These are phyloP conservation scores for Datisca glomerata DNA, from an alignment of 306 rosid species.

Conservation along the genomic window DNA sequence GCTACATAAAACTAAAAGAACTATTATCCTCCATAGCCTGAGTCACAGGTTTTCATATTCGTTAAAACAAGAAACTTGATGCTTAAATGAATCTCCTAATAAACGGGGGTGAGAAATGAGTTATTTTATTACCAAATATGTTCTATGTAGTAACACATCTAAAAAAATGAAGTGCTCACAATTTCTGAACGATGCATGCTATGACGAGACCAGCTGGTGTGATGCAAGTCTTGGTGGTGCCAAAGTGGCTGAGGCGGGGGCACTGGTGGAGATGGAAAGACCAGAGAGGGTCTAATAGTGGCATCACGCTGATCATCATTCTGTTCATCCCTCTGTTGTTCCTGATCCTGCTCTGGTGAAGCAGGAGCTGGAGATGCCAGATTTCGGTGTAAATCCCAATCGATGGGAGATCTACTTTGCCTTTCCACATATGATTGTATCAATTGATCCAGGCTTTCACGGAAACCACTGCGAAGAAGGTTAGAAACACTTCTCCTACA, in stretches of 20 bases:
- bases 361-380: conserved; percentile 57
- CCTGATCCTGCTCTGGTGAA: conserved; percentile 63
- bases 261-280: conserved; percentile 83
- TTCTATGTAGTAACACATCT: no score
- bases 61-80: not conserved
- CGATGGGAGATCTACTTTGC: conserved; percentile 87
- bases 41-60: not conserved
- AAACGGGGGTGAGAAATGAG: no score
- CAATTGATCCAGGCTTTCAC: conserved; percentile 95
- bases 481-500: conserved; percentile 98
- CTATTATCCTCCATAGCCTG: not conserved
- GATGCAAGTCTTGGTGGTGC: conserved; percentile 94
- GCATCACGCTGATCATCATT: conserved; percentile 68
- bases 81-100: no score
- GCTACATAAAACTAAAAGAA: no score
- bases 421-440: conserved; percentile 96
- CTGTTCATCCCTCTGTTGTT: conserved; percentile 57
- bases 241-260: conserved; percentile 99
- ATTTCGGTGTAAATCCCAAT: conserved; percentile 97
- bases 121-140: no score
- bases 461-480: conserved; percentile 98
- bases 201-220: conserved; percentile 96
- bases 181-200: conserved; percentile 94
- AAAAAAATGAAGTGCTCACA: conserved; percentile 39
- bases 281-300: conserved; percentile 64